Conservation (phyloP, 495 filamentous ascomycete genomes). For the Aspergillus indologenus region DNA sequence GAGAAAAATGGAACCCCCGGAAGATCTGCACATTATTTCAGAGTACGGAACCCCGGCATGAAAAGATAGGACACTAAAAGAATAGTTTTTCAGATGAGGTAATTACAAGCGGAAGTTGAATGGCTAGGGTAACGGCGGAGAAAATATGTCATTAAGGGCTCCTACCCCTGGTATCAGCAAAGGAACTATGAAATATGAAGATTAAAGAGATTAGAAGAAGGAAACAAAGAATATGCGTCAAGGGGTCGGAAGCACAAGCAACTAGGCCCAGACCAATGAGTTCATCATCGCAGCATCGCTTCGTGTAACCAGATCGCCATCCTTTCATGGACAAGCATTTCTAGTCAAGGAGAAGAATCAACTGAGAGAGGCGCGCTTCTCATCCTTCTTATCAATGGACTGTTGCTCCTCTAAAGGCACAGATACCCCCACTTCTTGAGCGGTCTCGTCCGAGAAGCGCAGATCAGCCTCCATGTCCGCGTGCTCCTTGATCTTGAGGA, state of each 20-base stretch:
- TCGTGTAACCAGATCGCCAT: neutral
- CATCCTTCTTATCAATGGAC: slow-evolving; percentile 18
- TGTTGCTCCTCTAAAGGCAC: slow-evolving; percentile 16
- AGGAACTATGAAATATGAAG: neutral
- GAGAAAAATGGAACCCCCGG: too few species aligned
- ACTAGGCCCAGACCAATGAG: neutral
- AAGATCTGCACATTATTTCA: neutral
- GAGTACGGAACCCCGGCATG: neutral
- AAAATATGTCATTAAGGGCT: neutral
- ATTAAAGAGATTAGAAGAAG: neutral
- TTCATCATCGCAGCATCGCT: slow-evolving; percentile 3
- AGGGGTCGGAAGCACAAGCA: neutral
- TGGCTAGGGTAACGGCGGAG: neutral
- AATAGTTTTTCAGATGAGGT: neutral
- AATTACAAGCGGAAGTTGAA: neutral
- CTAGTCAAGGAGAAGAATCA: neutral
- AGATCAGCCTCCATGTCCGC: slow-evolving; percentile 73
- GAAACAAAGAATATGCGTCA: too few species aligned
- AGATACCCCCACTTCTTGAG: slow-evolving; percentile 28
- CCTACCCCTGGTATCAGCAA: neutral
- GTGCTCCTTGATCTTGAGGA: slow-evolving; percentile 72
- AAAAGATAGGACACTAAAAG: neutral
- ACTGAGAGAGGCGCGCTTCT: slow-evolving; percentile 11
- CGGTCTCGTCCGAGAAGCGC: slow-evolving; percentile 77
- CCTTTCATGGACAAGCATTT: neutral